Evolutionary conservation across 495 filamentous ascomycete species (phyloP).

Genomic region (Clavariopsis aquatica): DNA sequence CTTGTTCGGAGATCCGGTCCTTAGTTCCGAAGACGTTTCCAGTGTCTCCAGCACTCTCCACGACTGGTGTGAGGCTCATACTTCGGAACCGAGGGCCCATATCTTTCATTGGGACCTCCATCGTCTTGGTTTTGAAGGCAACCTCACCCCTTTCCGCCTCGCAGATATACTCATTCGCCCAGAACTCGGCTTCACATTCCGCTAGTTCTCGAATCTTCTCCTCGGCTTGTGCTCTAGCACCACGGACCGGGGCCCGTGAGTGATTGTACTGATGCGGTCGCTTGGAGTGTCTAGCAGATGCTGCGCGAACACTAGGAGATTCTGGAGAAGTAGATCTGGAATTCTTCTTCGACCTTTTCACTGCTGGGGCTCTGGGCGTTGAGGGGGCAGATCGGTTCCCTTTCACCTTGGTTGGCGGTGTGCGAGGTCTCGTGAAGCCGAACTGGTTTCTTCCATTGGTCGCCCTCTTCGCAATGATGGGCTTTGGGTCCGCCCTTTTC

Average conservation of each 20-base stretch:
- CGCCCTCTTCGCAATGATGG: not conserved
- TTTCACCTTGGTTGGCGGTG: not conserved
- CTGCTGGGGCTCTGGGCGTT: not conserved
- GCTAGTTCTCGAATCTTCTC: not conserved
- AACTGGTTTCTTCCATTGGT: not conserved
- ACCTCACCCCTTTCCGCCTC: not conserved
- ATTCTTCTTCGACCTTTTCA: not conserved
- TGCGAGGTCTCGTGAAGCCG: not conserved
- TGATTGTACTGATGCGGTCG: not conserved
- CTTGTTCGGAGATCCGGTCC: not conserved
- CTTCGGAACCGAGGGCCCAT: not conserved
- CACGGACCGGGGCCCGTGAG: not conserved
- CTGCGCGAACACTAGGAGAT: not conserved
- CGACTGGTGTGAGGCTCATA: not conserved
- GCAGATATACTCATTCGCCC: not conserved
- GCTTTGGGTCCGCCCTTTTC: not conserved
- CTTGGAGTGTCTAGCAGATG: not conserved
- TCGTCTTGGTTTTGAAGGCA: not conserved
- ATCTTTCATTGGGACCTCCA: not conserved
- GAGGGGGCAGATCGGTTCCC: not conserved
- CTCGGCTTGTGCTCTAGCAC: not conserved
- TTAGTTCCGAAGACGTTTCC: not conserved
- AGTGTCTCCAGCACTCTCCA: not conserved
- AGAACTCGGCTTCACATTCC: not conserved
- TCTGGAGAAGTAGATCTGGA: not conserved